Evolutionary conservation across 495 filamentous ascomycete genomes (phyloP).

Genomic region (Sabuloglossum arenarium): DNA sequence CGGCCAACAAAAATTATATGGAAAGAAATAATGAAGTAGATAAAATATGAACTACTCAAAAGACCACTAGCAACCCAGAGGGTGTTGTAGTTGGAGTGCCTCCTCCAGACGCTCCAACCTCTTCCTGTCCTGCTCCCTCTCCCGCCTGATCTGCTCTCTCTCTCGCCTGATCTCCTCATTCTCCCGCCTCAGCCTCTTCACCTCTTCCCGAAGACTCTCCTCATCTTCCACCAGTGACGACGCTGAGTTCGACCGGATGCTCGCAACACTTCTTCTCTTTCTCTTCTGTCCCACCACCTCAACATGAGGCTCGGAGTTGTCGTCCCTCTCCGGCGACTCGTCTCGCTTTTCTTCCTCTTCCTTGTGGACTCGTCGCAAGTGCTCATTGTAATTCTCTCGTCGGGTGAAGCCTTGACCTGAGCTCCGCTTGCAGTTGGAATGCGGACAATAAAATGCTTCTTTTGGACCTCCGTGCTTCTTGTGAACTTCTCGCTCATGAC

Average conservation of each 20-base stretch:
- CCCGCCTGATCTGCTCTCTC: conserved; percentile 30
- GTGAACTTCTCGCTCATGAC: conserved; percentile 85
- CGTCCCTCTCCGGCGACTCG: conserved; percentile 12
- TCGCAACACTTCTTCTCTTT: conserved; percentile 20
- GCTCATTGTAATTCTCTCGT: conserved; percentile 75
- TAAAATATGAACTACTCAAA: too few relatives aligned
- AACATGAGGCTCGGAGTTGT: conserved; percentile 13
- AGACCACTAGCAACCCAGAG: neutral
- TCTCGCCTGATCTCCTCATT: conserved; percentile 29
- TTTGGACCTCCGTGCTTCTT: conserved; percentile 66
- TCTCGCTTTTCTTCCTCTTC: conserved; percentile 16
- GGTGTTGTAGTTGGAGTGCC: neutral
- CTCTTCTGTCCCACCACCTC: conserved; percentile 23
- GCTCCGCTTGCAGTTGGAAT: conserved; percentile 60
- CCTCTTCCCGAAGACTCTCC: conserved; percentile 30
- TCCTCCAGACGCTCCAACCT: neutral
- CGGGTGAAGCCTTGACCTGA: conserved; percentile 61
- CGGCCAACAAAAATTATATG: too few relatives aligned
- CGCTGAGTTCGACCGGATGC: conserved; percentile 10
- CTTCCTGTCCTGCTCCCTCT: conserved; percentile 23
- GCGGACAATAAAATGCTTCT: conserved; percentile 56
- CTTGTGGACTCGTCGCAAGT: conserved; percentile 59
- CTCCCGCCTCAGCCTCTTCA: conserved; percentile 34
- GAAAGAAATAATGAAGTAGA: too few relatives aligned
- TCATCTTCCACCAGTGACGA: conserved; percentile 22